A percentile compares a stretch with the other conserved stretches of the same genome.
Evolutionary conservation across 345 rosid species (phyloP).

Genomic region (Citrus trifoliata): DNA sequence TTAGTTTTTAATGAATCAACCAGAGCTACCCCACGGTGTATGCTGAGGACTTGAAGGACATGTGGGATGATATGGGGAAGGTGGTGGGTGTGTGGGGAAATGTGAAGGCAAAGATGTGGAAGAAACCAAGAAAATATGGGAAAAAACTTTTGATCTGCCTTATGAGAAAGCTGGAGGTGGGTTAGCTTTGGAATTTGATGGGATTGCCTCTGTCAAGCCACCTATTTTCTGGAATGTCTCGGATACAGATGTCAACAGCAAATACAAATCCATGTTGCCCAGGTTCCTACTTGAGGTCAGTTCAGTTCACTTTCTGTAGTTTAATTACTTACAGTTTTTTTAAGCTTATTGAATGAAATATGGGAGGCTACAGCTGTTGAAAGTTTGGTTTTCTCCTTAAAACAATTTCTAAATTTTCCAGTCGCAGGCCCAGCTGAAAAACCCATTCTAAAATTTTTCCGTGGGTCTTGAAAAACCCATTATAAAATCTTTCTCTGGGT

Average conservation of each 20-base stretch:
- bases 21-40: slow-evolving; percentile 83
- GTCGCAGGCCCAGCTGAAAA: neutral
- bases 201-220: slow-evolving; percentile 24
- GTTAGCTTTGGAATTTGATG: slow-evolving; percentile 28
- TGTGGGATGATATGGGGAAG: slow-evolving; percentile 39
- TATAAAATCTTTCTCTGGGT: neutral
- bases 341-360: neutral
- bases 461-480: neutral
- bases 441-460: neutral
- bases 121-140: slow-evolving; percentile 59
- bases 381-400: neutral
- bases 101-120: slow-evolving; percentile 50
- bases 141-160: slow-evolving; percentile 63
- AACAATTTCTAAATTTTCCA: neutral
- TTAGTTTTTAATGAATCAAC: slow-evolving; percentile 13
- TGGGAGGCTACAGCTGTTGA: neutral
- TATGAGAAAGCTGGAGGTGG: slow-evolving; percentile 83
- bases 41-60: slow-evolving; percentile 64
- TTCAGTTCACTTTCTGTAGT: neutral
- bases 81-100: slow-evolving; percentile 43
- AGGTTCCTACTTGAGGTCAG: slow-evolving; percentile 79
- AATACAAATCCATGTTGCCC: slow-evolving; percentile 65
- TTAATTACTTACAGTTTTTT: neutral
- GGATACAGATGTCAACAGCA: slow-evolving; percentile 60
- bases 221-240: slow-evolving; percentile 69